Evolutionary conservation across 257 asterid genomes (phyloP), one percentile per base, ranked within the genome.

Genomic region (Verbena officinalis): DNA sequence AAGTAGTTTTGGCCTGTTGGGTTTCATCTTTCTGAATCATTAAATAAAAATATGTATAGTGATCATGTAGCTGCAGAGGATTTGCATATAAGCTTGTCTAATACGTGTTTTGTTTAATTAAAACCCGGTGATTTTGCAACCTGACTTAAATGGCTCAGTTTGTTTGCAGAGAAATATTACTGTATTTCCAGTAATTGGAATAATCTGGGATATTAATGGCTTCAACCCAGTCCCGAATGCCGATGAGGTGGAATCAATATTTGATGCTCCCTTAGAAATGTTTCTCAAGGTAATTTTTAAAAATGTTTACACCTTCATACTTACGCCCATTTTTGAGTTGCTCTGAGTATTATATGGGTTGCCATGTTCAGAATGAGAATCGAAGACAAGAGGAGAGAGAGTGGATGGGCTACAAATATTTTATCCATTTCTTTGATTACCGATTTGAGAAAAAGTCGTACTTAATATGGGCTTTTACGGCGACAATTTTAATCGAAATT

Each of bases 191-290:
- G 91, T 86, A 14, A 70, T 86, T 49, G 95, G 86, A 48, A 67
- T 86, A 57, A 12, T 86, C 34, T 77, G 74, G 76, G 71, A 84
- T 51, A 70, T 40, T 63, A 69, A 36, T 11, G 67, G 70, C 53
- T 84, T 79, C 59, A 71, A 48, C 31, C 80, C 83, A 5, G 64
- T 64, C 15, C 79, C 68, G 14, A 84, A 81, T 70, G 75, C 82
- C 22, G 79, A 76, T 43, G 91, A 86, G 69, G 95, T 86, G 71
- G 91, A 78, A 72, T 73, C 83, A 16, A 61, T 84, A 21, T 86
- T 86, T 23, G 83, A 84, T 74, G 87, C 89, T 61, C 91, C 91
- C 33, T 62, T 86, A 42, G 89, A 81, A 58, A 86, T 84, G 89
- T 84, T 86, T 74, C 85, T 86, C 33, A 78, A 86, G 91, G 95